Conservation (phyloP, 148 eudicot genomes). For the Chenopodium quinoa region DNA sequence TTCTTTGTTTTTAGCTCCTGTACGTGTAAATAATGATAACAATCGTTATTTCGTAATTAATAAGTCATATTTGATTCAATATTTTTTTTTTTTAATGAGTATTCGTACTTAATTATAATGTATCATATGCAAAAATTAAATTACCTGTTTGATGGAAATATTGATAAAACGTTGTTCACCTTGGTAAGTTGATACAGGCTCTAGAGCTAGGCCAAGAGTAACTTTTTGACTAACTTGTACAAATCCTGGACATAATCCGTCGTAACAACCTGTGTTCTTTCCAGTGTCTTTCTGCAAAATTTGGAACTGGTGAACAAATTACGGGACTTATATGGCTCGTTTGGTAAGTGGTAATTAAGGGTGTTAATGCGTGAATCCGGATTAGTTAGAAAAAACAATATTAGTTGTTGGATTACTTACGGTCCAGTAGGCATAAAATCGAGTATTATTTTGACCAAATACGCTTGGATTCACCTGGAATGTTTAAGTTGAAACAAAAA, state of each 20-base stretch:
- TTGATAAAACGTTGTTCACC: conserved; percentile 11
- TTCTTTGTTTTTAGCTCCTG: conserved; percentile 8
- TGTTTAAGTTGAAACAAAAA: background rate
- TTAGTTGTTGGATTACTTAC: conserved; percentile 2
- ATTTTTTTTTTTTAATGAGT: too few species aligned
- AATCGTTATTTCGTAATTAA: too few species aligned
- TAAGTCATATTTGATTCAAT: too few species aligned
- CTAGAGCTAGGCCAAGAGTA: conserved; percentile 16
- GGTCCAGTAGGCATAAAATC: conserved; percentile 14
- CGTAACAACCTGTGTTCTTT: conserved; percentile 28
- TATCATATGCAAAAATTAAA: background rate
- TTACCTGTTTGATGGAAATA: conserved; percentile 17
- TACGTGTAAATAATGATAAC: background rate
- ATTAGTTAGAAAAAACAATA: too few species aligned
- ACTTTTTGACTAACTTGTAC: conserved; percentile 27
- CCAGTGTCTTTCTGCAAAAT: conserved; percentile 26
- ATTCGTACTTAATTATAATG: too few species aligned
- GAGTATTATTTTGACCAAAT: background rate
- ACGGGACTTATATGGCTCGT: too few species aligned
- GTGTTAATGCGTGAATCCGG: too few species aligned
- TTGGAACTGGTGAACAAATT: background rate
- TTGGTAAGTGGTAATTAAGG: too few species aligned
- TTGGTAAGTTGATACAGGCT: conserved; percentile 12
- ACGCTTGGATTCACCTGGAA: conserved; percentile 4
- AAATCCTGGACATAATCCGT: conserved; percentile 27